Evolutionary conservation across 768 basidiomycete species (phyloP), one percentile per base, ranked within the genome.

Genomic region (Grammothele lineata): DNA sequence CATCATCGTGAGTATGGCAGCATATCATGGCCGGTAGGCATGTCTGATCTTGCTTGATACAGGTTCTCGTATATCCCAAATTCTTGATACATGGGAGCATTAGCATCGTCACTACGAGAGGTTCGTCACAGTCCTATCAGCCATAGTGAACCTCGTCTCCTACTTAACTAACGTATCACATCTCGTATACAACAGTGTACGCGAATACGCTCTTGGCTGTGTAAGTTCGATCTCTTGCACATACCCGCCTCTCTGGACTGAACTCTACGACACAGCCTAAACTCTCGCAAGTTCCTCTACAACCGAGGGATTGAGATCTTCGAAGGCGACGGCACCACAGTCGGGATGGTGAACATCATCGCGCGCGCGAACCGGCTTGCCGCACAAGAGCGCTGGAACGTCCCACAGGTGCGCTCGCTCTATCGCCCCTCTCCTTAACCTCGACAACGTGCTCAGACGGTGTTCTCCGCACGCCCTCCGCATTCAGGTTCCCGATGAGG

Each of bases 191-290:
- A 5, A 1, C 24, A 49, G 48, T 30, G 5, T 50, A 50, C 34
- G 49, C 38, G 2, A 50, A 50, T 24, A 43, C 48, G 10, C 32
- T 49, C 17, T 30, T 50, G 7, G 43, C 48, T 3, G 48, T 50
- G 48, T 50, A 41, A 35, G 49, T n/a, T 15, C 2, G 10, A 1
- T 4, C 5, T 4, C 7, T 5, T 5, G 5, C 14, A 5, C 3
- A 2, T 15, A 8, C 12, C 10, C 3, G 18, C 11, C 10, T 15
- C 19, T 14, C 15, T 11, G n/a, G 9, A 15, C 34, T 32, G 9
- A 35, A n/a, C 14, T 12, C 7, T 9, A 0, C 19, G 35, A 12
- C 24, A 4, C 33, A 50, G 49, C 0, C 49, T 50, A 15, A 50
- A 50, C 43, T 50, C 49, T 11, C 49, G 49, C 24, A 45, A 50